phyloP scores from a whole-genome alignment of 2,329 filamentous ascomycete genomes.

The Colletotrichum sp. region DNA sequence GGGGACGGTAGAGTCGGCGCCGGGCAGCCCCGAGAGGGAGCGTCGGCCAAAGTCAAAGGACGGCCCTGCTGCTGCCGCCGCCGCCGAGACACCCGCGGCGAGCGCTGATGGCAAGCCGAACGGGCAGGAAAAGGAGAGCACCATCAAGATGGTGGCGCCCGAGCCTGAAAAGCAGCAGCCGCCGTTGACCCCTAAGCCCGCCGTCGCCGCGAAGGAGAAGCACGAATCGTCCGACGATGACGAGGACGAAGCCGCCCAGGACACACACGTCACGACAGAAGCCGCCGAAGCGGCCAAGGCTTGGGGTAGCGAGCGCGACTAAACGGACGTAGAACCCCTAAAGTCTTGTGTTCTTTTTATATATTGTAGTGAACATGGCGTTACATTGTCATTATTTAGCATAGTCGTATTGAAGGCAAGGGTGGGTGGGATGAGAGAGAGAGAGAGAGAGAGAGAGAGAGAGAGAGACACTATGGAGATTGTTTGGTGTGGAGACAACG shows the following conservation, averaged over 20 bases:
- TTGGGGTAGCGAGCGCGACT: not conserved
- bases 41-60: constrained; percentile 7
- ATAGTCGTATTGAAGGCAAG: not conserved
- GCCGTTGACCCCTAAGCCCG: not conserved
- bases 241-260: not conserved
- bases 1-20: constrained; percentile 21
- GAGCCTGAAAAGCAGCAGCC: not conserved
- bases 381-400: not conserved
- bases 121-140: not conserved
- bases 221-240: not conserved
- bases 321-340: not conserved
- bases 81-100: not conserved
- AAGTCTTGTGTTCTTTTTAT: not conserved
- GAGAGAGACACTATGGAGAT: too few species aligned
- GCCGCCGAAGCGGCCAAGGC: constrained; percentile 17
- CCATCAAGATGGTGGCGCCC: not conserved
- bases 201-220: not conserved
- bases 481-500: not conserved
- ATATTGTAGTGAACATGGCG: not conserved
- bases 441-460: too few species aligned
- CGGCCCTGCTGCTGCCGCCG: not conserved
- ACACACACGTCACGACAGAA: constrained; percentile 5
- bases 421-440: not conserved
- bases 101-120: not conserved
- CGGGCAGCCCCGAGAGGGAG: not conserved